These are phyloP conservation scores for Fomitopsis schrenkii DNA, from an alignment of 1,284 basidiomycete species.

Conservation along the genomic window DNA sequence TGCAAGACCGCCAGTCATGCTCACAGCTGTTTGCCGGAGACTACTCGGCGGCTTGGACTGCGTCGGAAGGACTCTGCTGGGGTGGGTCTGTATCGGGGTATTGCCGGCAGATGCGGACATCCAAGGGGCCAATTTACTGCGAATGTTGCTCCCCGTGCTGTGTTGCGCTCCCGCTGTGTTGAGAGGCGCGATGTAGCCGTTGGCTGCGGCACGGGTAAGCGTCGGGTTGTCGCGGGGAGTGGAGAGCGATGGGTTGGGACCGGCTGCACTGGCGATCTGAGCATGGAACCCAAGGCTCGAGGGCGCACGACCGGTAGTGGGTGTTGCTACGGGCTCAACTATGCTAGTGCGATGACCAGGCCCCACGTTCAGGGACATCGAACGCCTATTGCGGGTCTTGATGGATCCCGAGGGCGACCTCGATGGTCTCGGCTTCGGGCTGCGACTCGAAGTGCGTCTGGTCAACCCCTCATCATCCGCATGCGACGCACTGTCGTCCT, in stretches of 20 bases:
- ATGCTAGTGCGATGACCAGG: conserved; percentile 12
- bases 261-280: conserved; percentile 11
- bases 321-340: conserved; percentile 3
- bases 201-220: conserved; percentile 36
- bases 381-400: conserved; percentile 49
- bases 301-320: not conserved
- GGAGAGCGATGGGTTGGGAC: conserved; percentile 6
- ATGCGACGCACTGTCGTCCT: conserved; percentile 21
- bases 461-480: conserved; percentile 19
- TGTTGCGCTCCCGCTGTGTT: conserved; percentile 28
- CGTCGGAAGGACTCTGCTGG: conserved; percentile 14
- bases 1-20: conserved; percentile 60
- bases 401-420: conserved; percentile 22
- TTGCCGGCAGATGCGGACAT: conserved; percentile 28
- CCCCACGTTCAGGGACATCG: conserved; percentile 55
- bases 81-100: conserved; percentile 20
- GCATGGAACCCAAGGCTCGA: conserved; percentile 5
- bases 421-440: conserved; percentile 15
- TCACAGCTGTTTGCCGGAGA: conserved; percentile 57
- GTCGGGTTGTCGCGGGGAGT: conserved; percentile 32
- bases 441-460: conserved; percentile 4
- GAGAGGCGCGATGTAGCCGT: conserved; percentile 37
- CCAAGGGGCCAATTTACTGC: conserved; percentile 48
- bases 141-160: conserved; percentile 39
- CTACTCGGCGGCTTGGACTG: not conserved